Evolutionary conservation across 441 rosid species (phyloP).

Genomic region (Brassica hybrid): DNA sequence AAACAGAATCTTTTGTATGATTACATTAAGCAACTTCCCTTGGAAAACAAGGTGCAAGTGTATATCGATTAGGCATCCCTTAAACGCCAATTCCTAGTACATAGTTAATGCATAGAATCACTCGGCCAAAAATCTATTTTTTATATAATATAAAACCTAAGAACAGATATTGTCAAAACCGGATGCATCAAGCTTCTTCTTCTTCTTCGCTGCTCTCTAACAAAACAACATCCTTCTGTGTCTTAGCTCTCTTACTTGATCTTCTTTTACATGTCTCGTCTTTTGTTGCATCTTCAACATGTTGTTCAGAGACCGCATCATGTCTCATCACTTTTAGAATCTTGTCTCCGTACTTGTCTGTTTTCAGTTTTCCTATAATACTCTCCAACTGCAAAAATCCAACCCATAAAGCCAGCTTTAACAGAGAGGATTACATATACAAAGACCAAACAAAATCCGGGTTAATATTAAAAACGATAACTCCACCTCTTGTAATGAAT

Average conservation of each 20-base stretch:
- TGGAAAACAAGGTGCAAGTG: neutral
- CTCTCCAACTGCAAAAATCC: constrained; percentile 72
- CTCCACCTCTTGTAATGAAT: constrained; percentile 67
- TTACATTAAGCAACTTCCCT: too few relatives aligned
- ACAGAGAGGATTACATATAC: neutral
- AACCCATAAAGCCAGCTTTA: constrained; percentile 16
- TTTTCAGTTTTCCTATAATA: constrained; percentile 82
- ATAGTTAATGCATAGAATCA: neutral
- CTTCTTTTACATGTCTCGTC: constrained; percentile 47
- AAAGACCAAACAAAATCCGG: neutral
- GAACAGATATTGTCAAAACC: neutral
- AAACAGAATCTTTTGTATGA: too few relatives aligned
- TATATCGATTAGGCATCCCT: constrained; percentile 5
- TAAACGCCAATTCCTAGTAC: neutral
- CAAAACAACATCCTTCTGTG: constrained; percentile 52
- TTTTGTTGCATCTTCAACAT: constrained; percentile 38
- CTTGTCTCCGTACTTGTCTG: constrained; percentile 73
- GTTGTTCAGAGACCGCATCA: constrained; percentile 31
- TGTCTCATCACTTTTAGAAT: constrained; percentile 67
- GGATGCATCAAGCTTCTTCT: constrained; percentile 38
- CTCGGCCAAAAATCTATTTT: neutral
- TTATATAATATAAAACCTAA: neutral
- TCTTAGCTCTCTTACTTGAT: constrained; percentile 68
- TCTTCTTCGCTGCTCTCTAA: constrained; percentile 72
- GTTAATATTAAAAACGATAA: neutral